Base-by-base conservation (phyloP, 2,329 filamentous ascomycete genomes). In the Acephala macrosclerotiorum region DNA sequence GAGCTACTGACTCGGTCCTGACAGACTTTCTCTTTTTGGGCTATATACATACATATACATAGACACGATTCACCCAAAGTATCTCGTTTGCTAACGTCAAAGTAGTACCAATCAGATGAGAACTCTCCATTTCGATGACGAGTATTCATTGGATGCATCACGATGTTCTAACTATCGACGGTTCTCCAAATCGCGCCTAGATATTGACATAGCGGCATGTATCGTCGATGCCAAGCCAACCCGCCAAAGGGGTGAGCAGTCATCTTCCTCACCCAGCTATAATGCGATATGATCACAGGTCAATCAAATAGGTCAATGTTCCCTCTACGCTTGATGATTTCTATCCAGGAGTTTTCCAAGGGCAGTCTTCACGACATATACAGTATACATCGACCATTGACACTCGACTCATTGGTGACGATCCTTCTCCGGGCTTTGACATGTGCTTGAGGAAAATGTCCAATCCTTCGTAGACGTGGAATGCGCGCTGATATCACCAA, bases 141-240 rank as follows among this genome's bases (percentile, higher is more conserved):
- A 9, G 29, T 16, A 16, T 18, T 6, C 6, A 42, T 42, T 42
- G 16, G 40, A 16, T 16, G 1, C 40, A 18, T n/a, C 40, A 16
- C 40, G 40, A 49, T 49, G 45, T 49, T 22, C 7, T 11, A 49
- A 42, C 25, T 14, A 42, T 14, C 38, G 38, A 42, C 38, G 38
- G 38, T 3, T 42, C 12, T 42, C 12, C 14, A n/a, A 42, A 42
- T 6, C 5, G 38, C 5, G 3, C 5, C 38, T n/a, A n/a, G 38
- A 14, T 53, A 22, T 53, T 53, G 49, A 53, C 49, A 25, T 53
- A 53, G 49, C 49, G 26, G 49, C 49, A 53, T 53, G 20, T 49
- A 53, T 33, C 22, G n/a, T 29, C 3, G 25, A 11, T 53, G 49
- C 25, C 14, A 33, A 33, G 29, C 4, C 29, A 5, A 33, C 4